phyloP scores from a whole-genome alignment of 495 filamentous ascomycete genomes.

The Lasiosphaeria ovina region DNA sequence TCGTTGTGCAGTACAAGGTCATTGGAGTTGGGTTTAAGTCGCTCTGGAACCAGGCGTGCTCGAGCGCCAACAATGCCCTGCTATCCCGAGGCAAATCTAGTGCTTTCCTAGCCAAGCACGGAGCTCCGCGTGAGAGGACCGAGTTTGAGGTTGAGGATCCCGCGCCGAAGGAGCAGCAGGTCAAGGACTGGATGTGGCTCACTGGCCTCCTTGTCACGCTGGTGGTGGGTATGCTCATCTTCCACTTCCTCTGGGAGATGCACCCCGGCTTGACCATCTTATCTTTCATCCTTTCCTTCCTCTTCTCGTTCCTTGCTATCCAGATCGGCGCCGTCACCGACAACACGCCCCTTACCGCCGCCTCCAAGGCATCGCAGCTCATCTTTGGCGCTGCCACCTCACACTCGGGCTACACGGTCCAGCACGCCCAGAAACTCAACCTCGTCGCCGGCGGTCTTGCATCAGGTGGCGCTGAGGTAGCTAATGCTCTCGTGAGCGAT shows the following conservation, averaged over 20 bases:
- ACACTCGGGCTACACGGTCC: conserved; percentile 41
- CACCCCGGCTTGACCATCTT: conserved; percentile 60
- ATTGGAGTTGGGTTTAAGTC: conserved; percentile 53
- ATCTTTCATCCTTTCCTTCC: conserved; percentile 59
- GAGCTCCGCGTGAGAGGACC: conserved; percentile 25
- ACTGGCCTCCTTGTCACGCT: conserved; percentile 51
- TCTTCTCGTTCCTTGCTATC: conserved; percentile 68
- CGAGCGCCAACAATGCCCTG: conserved; percentile 39
- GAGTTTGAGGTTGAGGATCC: conserved; percentile 46
- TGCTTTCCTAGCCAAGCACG: conserved; percentile 47
- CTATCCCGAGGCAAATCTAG: conserved; percentile 44
- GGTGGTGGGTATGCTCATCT: conserved; percentile 56
- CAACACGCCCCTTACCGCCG: conserved; percentile 61
- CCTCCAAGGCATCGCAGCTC: conserved; percentile 66
- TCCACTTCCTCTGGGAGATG: conserved; percentile 61
- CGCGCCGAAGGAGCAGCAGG: conserved; percentile 52
- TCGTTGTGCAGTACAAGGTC: conserved; percentile 60
- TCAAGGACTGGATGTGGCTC: conserved; percentile 62
- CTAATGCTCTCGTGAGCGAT: conserved; percentile 54
- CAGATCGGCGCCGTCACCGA: conserved; percentile 63
- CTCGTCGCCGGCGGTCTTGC: conserved; percentile 62
- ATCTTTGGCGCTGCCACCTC: conserved; percentile 62
- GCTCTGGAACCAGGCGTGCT: conserved; percentile 46
- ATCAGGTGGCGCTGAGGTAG: conserved; percentile 56
- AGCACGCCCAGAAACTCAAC: conserved; percentile 58